Evolutionary conservation across 352 stramenopile species (phyloP).

Genomic region (Globisporangium polare): DNA sequence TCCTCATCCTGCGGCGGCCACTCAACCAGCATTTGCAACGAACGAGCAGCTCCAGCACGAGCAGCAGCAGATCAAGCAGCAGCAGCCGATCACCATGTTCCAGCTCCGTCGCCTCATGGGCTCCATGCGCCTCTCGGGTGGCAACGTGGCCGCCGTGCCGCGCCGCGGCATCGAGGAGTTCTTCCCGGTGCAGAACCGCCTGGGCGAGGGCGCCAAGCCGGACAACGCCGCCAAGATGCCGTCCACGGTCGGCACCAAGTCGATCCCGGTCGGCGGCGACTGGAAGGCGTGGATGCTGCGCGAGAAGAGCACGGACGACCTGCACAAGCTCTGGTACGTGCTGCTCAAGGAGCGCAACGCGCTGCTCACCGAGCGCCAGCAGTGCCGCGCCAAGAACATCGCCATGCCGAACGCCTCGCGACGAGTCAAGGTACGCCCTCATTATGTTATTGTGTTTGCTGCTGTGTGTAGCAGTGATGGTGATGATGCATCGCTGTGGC

Average conservation of each 20-base stretch:
- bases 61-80: not conserved
- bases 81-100: conserved; percentile 33
- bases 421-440: conserved; percentile 49
- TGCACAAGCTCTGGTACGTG: conserved; percentile 98
- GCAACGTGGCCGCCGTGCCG: conserved; percentile 28
- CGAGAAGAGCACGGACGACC: conserved; percentile 97
- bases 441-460: not conserved
- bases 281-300: conserved; percentile 96
- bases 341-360: conserved; percentile 98
- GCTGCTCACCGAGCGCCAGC: conserved; percentile 92
- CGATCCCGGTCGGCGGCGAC: conserved; percentile 80
- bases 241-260: conserved; percentile 49
- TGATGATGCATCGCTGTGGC: too few species aligned
- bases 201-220: conserved; percentile 47
- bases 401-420: conserved; percentile 72
- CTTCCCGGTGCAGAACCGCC: conserved; percentile 53
- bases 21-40: not conserved
- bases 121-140: conserved; percentile 41
- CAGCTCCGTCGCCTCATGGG: conserved; percentile 69
- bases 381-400: conserved; percentile 74
- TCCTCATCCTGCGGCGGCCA: conserved; percentile 2
- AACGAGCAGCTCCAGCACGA: not conserved
- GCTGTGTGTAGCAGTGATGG: too few species aligned
- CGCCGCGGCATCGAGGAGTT: conserved; percentile 71
- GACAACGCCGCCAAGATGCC: conserved; percentile 56